phyloP scores from a whole-genome alignment of 345 rosid species.

The Acer campestre region DNA sequence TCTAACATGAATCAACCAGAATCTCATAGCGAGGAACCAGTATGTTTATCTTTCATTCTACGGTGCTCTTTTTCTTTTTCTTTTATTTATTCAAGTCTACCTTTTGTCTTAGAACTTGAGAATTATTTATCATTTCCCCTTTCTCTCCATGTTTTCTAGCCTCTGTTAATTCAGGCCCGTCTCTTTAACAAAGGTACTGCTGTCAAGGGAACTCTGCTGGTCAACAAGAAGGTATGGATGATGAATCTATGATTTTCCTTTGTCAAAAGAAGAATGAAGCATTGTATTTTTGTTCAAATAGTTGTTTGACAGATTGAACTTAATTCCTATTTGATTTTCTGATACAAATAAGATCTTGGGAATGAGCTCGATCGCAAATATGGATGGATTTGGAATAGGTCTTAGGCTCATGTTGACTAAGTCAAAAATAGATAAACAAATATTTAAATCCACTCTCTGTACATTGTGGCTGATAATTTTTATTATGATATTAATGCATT shows the following conservation, averaged over 20 bases:
- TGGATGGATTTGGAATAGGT: neutral
- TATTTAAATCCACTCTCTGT: neutral
- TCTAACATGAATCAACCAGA: conserved; percentile 19
- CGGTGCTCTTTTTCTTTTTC: neutral
- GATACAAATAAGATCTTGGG: neutral
- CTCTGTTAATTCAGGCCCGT: conserved; percentile 78
- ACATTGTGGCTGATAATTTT: neutral
- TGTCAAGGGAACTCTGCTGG: conserved; percentile 74
- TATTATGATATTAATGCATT: neutral
- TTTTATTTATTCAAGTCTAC: neutral
- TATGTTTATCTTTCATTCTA: conserved; percentile 22
- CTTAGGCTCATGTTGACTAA: neutral
- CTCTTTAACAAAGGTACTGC: conserved; percentile 71
- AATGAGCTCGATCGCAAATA: neutral
- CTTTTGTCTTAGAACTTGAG: neutral
- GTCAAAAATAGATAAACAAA: neutral
- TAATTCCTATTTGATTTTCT: conserved; percentile 1
- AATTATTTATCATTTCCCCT: conserved; percentile 15
- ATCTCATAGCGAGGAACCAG: conserved; percentile 34
- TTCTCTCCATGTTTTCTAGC: conserved; percentile 41
- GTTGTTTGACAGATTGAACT: neutral
- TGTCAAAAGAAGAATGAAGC: neutral
- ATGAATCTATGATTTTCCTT: neutral
- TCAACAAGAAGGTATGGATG: conserved; percentile 62
- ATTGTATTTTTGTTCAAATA: neutral